A percentile compares a stretch with the other conserved stretches of the same genome.
These are phyloP conservation scores for Dioszegia crocea DNA, from an alignment of 768 basidiomycete genomes.

Conservation along the genomic window DNA sequence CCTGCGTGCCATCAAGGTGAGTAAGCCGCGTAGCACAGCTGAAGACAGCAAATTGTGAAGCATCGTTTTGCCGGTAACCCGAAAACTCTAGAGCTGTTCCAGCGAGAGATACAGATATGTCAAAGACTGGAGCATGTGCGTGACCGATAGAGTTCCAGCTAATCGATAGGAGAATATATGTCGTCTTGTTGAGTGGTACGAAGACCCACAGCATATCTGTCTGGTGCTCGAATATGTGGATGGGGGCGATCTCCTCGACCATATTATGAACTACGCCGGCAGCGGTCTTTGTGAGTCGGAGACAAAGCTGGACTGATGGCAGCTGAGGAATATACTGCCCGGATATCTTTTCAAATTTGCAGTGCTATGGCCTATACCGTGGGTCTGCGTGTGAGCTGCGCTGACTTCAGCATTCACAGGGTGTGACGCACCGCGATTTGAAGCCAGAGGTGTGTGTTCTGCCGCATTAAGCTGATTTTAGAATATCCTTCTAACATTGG, in stretches of 20 bases:
- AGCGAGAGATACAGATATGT: conserved; percentile 74
- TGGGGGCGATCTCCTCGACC: conserved; percentile 83
- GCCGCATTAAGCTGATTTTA: conserved; percentile 39
- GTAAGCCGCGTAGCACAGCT: conserved; percentile 29
- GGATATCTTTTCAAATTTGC: conserved; percentile 78
- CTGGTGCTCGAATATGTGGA: conserved; percentile 77
- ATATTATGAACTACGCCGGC: conserved; percentile 54
- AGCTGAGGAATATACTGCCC: conserved; percentile 56
- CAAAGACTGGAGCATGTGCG: conserved; percentile 63
- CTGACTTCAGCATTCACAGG: conserved; percentile 53
- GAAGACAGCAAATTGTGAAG: conserved; percentile 49
- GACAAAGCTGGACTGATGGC: conserved; percentile 43
- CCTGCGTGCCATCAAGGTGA: conserved; percentile 74
- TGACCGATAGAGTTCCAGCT: neutral
- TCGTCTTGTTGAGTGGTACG: conserved; percentile 69
- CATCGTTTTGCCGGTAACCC: conserved; percentile 38
- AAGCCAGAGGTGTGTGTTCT: conserved; percentile 58
- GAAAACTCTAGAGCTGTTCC: conserved; percentile 53
- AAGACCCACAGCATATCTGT: conserved; percentile 56
- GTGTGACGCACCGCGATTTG: conserved; percentile 86
- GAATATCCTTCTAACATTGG: conserved; percentile 82
- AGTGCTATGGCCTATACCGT: conserved; percentile 55
- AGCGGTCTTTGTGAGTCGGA: conserved; percentile 59
- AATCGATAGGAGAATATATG: conserved; percentile 65
- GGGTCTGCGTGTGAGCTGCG: conserved; percentile 15